phyloP scores from a whole-genome alignment of 345 rosid species.

The Mangifera indica region DNA sequence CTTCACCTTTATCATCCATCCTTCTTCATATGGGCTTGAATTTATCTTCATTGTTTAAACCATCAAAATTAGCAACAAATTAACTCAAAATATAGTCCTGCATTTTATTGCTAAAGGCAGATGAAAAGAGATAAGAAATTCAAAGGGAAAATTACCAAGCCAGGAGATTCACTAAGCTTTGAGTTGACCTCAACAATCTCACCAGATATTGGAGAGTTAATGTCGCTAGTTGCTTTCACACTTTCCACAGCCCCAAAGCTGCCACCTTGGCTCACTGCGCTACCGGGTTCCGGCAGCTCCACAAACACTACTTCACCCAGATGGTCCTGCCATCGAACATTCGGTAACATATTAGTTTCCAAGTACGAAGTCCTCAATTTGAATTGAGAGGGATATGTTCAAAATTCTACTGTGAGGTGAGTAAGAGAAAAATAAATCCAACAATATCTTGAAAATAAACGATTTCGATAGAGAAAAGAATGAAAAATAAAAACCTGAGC shows the following conservation, averaged over 20 bases:
- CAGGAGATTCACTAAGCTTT: conserved; percentile 68
- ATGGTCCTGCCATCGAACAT: conserved; percentile 54
- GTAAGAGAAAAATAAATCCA: too few relatives aligned
- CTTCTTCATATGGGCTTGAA: conserved; percentile 82
- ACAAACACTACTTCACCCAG: conserved; percentile 95
- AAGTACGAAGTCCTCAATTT: too few relatives aligned
- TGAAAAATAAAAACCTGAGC: conserved; percentile 65
- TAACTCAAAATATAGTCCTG: too few relatives aligned
- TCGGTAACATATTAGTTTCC: too few relatives aligned
- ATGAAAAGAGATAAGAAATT: not conserved
- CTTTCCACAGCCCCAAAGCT: conserved; percentile 93
- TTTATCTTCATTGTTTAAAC: conserved; percentile 49
- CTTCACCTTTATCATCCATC: conserved; percentile 98
- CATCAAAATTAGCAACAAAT: not conserved
- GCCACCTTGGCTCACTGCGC: conserved; percentile 48
- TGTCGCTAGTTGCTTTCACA: conserved; percentile 94
- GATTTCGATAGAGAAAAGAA: not conserved
- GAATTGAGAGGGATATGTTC: too few relatives aligned
- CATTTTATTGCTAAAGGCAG: not conserved
- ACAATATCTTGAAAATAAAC: too few relatives aligned
- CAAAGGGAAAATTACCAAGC: conserved; percentile 48
- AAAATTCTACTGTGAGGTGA: too few relatives aligned
- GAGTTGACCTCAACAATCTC: conserved; percentile 76
- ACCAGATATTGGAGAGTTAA: conserved; percentile 86
- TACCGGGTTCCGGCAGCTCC: conserved; percentile 69